Conservation (phyloP, 2,329 filamentous ascomycete genomes). For the Xylaria sp. region DNA sequence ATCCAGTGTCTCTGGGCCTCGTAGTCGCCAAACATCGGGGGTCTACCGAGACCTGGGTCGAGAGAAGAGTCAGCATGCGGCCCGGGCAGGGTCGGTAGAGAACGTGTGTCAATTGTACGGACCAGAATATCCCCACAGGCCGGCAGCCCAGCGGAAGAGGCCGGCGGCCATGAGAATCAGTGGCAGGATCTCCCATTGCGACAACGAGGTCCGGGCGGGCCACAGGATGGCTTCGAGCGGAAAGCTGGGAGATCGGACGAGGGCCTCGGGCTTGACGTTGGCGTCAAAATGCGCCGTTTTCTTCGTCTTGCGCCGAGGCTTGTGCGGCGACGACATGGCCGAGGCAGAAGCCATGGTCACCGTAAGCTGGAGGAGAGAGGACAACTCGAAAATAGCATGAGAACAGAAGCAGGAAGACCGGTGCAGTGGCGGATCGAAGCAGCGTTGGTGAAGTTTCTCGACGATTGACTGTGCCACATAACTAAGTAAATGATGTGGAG, state of each 20-base stretch:
- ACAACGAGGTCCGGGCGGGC: constrained; percentile 83
- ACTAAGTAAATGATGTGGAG: background rate
- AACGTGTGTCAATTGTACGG: constrained; percentile 35
- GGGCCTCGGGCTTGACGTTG: constrained; percentile 54
- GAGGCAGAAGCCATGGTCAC: constrained; percentile 60
- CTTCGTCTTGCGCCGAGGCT: constrained; percentile 67
- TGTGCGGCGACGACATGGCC: constrained; percentile 64
- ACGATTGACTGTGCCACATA: constrained; percentile 12
- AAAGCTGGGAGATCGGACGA: constrained; percentile 75
- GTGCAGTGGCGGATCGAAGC: background rate
- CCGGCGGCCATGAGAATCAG: constrained; percentile 89
- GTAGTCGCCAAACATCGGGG: constrained; percentile 96
- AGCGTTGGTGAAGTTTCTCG: background rate
- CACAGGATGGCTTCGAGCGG: constrained; percentile 94
- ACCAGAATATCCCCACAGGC: constrained; percentile 96
- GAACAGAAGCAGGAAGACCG: background rate
- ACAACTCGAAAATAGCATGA: constrained; percentile 35
- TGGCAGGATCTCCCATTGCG: constrained; percentile 92
- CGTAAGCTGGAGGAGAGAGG: constrained; percentile 28
- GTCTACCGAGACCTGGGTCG: constrained; percentile 73
- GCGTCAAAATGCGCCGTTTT: constrained; percentile 57
- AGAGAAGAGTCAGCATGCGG: constrained; percentile 25
- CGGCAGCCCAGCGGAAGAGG: constrained; percentile 91
- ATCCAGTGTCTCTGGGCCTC: constrained; percentile 99
- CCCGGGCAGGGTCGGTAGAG: background rate